Evolutionary conservation across 2,329 filamentous ascomycete species (phyloP).

Genomic region (Cercospora sp.): DNA sequence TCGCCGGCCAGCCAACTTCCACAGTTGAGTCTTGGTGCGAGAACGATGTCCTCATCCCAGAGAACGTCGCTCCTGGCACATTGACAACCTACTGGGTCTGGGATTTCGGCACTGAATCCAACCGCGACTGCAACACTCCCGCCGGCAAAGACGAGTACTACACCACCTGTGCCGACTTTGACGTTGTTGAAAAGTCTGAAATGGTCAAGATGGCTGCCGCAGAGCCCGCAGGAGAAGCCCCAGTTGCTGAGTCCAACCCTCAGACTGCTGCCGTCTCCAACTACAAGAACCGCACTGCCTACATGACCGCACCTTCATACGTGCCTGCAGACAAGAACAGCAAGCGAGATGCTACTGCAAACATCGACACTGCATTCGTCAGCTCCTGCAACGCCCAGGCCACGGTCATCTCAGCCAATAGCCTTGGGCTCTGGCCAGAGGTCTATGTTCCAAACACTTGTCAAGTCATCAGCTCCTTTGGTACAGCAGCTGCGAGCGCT

Average conservation of each 20-base stretch:
- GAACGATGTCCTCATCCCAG: slow-evolving; percentile 73
- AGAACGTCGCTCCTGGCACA: slow-evolving; percentile 59
- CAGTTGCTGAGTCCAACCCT: slow-evolving; percentile 41
- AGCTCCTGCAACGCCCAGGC: slow-evolving; percentile 28
- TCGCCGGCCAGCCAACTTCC: slow-evolving; percentile 50
- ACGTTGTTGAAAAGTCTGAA: slow-evolving; percentile 45
- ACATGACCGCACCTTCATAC: slow-evolving; percentile 35
- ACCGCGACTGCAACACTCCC: slow-evolving; percentile 46
- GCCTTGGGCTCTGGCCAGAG: slow-evolving; percentile 24
- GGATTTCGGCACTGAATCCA: slow-evolving; percentile 71
- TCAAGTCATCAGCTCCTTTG: slow-evolving; percentile 25
- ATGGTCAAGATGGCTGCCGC: slow-evolving; percentile 23
- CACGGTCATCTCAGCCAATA: slow-evolving; percentile 22
- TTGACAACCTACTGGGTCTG: slow-evolving; percentile 95
- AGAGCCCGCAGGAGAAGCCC: slow-evolving; percentile 5
- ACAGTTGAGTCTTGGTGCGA: slow-evolving; percentile 73
- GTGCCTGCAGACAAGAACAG: slow-evolving; percentile 28
- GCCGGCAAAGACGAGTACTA: slow-evolving; percentile 59
- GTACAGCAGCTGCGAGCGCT: slow-evolving; percentile 23
- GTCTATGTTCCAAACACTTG: slow-evolving; percentile 31
- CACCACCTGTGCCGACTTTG: slow-evolving; percentile 59
- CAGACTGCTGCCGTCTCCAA: slow-evolving; percentile 42
- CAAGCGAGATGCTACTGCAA: slow-evolving; percentile 20
- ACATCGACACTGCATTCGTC: slow-evolving; percentile 25
- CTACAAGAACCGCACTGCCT: slow-evolving; percentile 45